These are phyloP conservation scores for Takakia lepidozioides DNA, from an alignment of 225 moss, liverwort and hornwort species.

Conservation along the genomic window DNA sequence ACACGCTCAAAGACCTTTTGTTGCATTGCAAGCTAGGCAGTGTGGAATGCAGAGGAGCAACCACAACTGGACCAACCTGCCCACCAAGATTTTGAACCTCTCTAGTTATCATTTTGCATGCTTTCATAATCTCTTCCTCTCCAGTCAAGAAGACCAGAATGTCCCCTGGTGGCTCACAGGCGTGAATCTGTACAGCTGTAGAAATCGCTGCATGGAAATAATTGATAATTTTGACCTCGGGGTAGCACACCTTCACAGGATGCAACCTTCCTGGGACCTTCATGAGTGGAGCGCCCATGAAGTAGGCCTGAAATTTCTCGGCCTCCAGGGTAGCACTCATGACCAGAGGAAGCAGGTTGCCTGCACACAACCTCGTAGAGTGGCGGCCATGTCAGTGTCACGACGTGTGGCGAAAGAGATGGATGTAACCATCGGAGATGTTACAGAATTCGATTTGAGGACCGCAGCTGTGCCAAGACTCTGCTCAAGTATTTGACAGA, in stretches of 20 bases:
- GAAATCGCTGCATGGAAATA: constrained; percentile 43
- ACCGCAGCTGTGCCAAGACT: constrained; percentile 43
- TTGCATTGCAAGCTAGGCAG: constrained; percentile 37
- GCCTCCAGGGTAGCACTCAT: constrained; percentile 60
- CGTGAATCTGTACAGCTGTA: constrained; percentile 30
- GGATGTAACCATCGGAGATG: constrained; percentile 47
- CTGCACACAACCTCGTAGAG: constrained; percentile 37
- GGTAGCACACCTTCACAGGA: constrained; percentile 37
- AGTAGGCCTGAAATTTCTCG: constrained; percentile 48
- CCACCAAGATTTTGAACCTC: constrained; percentile 31
- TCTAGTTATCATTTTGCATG: constrained; percentile 34
- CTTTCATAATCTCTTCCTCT: constrained; percentile 54
- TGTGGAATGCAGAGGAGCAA: constrained; percentile 35
- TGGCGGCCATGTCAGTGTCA: constrained; percentile 40
- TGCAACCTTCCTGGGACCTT: constrained; percentile 36
- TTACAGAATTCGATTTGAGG: constrained; percentile 49
- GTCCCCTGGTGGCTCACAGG: constrained; percentile 22
- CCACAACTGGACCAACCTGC: constrained; percentile 23
- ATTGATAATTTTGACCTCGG: constrained; percentile 20
- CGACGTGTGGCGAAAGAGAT: constrained; percentile 51
- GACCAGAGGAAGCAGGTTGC: constrained; percentile 47
- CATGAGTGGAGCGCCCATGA: constrained; percentile 36
- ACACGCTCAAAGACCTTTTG: constrained; percentile 49
- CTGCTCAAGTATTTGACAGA: constrained; percentile 48
- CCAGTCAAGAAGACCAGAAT: constrained; percentile 50